Base-by-base conservation (phyloP, 2,329 filamentous ascomycete species). In the Tolypocladium sp. region DNA sequence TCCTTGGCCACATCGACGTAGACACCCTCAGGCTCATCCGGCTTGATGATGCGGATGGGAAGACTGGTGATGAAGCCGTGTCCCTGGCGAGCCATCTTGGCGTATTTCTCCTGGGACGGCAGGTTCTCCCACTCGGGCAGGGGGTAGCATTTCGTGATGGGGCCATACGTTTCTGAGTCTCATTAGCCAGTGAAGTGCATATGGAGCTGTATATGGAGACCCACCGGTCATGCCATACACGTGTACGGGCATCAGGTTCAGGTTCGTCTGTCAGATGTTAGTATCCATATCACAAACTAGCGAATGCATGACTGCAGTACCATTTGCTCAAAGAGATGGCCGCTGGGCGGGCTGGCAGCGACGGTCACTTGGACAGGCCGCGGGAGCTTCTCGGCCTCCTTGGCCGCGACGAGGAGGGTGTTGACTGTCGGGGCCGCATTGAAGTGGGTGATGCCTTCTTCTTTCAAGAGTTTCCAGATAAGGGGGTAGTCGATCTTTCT, bases 341-440 rank as follows among this genome's bases (percentile, higher is more conserved):
- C 89, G 0, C 90, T 92, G 0, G 94, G 94, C 5, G 94, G 94
- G 60, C 88, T 92, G 2, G 93, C 94, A 3, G 94, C 94, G 3
- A 99, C 94, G 0, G 92, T 96, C 7, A 99, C 94, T 20, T 86
- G 82, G 12, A 97, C 92, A 0, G 86, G 83, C 1, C 84, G 75
- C 0, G 85, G 78, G 1, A 99, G 79, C 55, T 74, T 82, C 64
- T 82, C 83, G 2, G 94, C 93, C 71, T 92, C 87, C 46, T 87
- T 81, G 3, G 90, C 83, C 15, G 88, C 88, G 69, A 94, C 96
- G 3, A 99, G 83, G 1, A 97, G 77, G 0, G 93, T 99, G 72
- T 97, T 97, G 57, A 99, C 94, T 0, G 94, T 99, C 0, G 94
- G 94, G 0, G 93, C 94, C 1, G 93, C 93, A 69, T 93, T 96